Evolutionary conservation across 2,329 filamentous ascomycete species (phyloP).

Genomic region (Fusarium anguioides): DNA sequence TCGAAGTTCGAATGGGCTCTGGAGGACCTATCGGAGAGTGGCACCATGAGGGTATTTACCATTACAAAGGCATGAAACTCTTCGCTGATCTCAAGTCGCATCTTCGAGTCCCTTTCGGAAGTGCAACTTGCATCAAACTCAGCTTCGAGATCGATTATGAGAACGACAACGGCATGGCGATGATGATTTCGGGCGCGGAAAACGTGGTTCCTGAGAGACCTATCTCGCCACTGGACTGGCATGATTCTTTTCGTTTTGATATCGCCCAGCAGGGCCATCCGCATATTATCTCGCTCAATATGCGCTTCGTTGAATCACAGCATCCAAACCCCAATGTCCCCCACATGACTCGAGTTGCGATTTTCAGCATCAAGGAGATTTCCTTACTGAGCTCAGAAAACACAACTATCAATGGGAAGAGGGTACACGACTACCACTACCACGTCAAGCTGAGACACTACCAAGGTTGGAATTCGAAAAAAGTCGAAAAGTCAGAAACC

Average conservation of each 20-base stretch:
- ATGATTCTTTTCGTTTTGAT: slow-evolving; percentile 36
- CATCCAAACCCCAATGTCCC: neutral
- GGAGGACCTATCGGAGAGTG: slow-evolving; percentile 18
- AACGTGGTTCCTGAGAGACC: slow-evolving; percentile 2
- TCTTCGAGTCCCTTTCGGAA: slow-evolving; percentile 12
- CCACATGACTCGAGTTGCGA: neutral
- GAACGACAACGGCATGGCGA: neutral
- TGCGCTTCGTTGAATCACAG: slow-evolving; percentile 32
- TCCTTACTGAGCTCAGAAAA: neutral
- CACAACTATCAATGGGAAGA: neutral
- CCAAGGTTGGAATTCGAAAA: neutral
- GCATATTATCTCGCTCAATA: slow-evolving; percentile 27
- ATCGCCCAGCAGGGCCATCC: slow-evolving; percentile 19
- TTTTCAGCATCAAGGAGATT: slow-evolving; percentile 28
- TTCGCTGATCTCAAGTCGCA: slow-evolving; percentile 4
- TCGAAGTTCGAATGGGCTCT: slow-evolving; percentile 16
- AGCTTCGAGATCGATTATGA: slow-evolving; percentile 7
- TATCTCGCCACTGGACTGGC: neutral
- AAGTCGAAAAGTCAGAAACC: neutral
- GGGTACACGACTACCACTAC: slow-evolving; percentile 13
- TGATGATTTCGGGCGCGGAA: neutral
- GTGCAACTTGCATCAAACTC: slow-evolving; percentile 22
- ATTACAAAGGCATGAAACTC: slow-evolving; percentile 4
- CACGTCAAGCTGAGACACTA: slow-evolving; percentile 23
- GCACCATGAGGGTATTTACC: neutral